Evolutionary conservation across 306 rosid species (phyloP).

Genomic region (Trichosanthes truncata): DNA sequence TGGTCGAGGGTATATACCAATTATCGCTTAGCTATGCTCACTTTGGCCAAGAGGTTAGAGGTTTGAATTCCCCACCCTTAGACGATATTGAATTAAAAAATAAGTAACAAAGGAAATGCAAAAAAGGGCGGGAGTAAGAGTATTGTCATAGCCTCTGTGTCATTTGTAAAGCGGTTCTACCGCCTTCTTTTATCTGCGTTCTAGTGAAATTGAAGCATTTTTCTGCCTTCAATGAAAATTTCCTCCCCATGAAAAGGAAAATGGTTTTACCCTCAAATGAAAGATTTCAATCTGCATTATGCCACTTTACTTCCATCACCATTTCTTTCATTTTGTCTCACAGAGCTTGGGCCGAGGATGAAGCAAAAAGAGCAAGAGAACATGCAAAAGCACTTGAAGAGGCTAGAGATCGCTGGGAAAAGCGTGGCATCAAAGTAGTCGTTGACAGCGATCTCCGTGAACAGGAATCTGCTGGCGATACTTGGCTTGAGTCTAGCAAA

Average conservation of each 20-base stretch:
- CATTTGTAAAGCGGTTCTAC: not conserved
- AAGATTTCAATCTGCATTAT: not conserved
- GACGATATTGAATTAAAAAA: no score
- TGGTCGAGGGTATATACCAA: no score
- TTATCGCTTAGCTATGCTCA: no score
- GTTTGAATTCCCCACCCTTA: no score
- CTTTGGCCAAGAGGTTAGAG: no score
- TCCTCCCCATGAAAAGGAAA: not conserved
- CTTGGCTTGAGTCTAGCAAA: conserved; percentile 77
- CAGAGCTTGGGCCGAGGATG: conserved; percentile 99
- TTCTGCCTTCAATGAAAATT: not conserved
- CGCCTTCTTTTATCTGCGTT: not conserved
- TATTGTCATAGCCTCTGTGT: no score
- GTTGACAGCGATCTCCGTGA: conserved; percentile 84
- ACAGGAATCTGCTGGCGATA: conserved; percentile 54
- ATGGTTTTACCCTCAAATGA: not conserved
- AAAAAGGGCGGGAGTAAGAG: not conserved
- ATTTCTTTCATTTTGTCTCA: not conserved
- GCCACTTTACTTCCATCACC: not conserved
- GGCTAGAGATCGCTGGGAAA: conserved; percentile 96
- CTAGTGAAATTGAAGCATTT: not conserved
- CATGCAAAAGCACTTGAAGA: conserved; percentile 86
- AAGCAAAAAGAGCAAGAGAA: conserved; percentile 88
- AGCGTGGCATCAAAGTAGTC: conserved; percentile 82
- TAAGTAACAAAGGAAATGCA: not conserved